A percentile compares a stretch with the other conserved stretches of the same genome.
phyloP scores from a whole-genome alignment of 257 asterid species.

The Capsicum rhomboideum region DNA sequence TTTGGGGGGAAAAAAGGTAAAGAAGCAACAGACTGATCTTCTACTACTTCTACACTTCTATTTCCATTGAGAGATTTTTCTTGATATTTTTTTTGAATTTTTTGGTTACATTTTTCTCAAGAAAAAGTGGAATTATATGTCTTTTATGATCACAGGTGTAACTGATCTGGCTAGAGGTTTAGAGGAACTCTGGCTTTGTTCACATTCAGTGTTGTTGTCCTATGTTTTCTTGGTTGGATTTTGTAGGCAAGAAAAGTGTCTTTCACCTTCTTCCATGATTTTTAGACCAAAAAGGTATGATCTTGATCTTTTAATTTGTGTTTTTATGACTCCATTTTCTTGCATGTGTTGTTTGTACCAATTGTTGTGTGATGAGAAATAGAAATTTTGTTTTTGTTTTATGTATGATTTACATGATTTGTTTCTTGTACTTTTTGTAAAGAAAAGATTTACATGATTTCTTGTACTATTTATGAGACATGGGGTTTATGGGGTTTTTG shows the following conservation, averaged over 20 bases:
- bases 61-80: neutral
- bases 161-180: constrained; percentile 9
- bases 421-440: neutral
- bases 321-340: neutral
- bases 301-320: neutral
- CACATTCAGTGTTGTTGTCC: neutral
- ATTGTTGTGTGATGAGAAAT: neutral
- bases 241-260: constrained; percentile 1
- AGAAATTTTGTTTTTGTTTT: neutral
- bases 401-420: neutral
- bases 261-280: constrained; percentile 16
- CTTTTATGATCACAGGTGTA: neutral
- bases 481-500: constrained; percentile 11
- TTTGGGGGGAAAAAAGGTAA: neutral
- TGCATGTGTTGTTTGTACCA: neutral
- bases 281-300: constrained; percentile 20
- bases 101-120: neutral
- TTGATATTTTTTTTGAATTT: neutral
- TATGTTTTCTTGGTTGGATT: neutral
- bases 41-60: neutral
- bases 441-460: neutral
- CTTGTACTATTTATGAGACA: neutral
- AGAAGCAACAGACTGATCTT: neutral
- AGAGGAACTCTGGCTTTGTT: neutral
- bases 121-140: neutral